Conservation (phyloP, 352 stramenopile species). For the Globisporangium emineosum region DNA sequence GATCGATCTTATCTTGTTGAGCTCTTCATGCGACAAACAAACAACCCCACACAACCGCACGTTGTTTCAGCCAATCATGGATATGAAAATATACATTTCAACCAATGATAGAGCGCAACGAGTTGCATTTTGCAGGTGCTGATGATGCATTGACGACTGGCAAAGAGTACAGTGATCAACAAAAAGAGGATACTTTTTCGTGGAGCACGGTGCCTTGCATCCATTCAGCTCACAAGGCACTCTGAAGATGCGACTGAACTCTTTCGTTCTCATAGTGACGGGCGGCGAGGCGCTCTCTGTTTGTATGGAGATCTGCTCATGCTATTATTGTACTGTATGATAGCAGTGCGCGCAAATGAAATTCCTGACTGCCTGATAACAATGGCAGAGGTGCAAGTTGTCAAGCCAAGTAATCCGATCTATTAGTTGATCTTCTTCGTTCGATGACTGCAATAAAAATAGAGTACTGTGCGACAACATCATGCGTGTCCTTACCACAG, state of each 20-base stretch:
- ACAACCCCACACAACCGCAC: neutral
- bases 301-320: neutral
- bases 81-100: neutral
- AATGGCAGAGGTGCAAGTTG: neutral
- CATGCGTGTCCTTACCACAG: neutral
- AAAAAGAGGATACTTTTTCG: neutral
- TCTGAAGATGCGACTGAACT: slow-evolving; percentile 4
- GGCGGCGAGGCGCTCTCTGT: no score
- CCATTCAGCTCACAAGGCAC: neutral
- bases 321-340: no score
- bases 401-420: neutral
- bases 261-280: no score
- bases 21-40: no score
- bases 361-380: neutral
- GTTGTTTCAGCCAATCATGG: slow-evolving; percentile 4
- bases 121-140: no score
- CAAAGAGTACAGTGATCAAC: neutral
- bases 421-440: neutral
- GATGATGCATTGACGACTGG: neutral
- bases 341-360: neutral
- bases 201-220: neutral
- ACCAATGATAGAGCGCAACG: neutral
- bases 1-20: neutral
- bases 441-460: slow-evolving; percentile 5
- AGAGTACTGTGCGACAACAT: neutral